These are phyloP conservation scores for Cochlearia excelsa DNA, from an alignment of 345 rosid genomes.

Conservation along the genomic window DNA sequence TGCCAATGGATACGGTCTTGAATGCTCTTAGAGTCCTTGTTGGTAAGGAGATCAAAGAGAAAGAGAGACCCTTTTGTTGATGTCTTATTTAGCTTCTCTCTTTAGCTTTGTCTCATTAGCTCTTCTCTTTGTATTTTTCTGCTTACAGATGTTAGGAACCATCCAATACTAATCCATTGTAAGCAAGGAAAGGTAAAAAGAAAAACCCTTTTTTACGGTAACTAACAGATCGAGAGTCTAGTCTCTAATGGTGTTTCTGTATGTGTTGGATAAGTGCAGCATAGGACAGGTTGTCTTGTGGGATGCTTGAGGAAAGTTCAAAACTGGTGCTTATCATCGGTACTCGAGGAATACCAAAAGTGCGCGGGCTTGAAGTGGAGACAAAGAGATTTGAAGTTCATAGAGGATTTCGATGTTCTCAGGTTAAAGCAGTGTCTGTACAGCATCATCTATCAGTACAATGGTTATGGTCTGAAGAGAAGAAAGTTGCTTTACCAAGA, in stretches of 20 bases:
- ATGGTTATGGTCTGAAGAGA: conserved; percentile 62
- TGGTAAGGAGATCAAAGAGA: conserved; percentile 46
- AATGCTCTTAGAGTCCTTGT: conserved; percentile 66
- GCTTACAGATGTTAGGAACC: conserved; percentile 72
- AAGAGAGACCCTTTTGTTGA: neutral
- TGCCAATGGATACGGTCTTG: conserved; percentile 54
- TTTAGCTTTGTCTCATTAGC: neutral
- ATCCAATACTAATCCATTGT: conserved; percentile 87
- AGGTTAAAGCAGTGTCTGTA: conserved; percentile 55
- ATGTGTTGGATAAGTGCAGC: conserved; percentile 45
- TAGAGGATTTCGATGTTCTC: conserved; percentile 51
- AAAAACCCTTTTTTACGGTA: neutral
- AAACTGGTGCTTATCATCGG: conserved; percentile 71
- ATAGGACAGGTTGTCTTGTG: conserved; percentile 81
- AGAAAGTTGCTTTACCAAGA: conserved; percentile 65
- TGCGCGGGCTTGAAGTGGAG: conserved; percentile 69
- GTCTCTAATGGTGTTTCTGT: conserved; percentile 9
- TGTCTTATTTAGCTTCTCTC: neutral
- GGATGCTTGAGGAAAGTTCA: conserved; percentile 85
- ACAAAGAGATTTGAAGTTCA: conserved; percentile 51
- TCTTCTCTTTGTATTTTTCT: neutral
- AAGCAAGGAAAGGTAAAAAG: conserved; percentile 71
- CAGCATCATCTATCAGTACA: conserved; percentile 72
- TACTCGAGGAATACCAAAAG: conserved; percentile 64
- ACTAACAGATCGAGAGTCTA: neutral